Evolutionary conservation across 768 basidiomycete genomes (phyloP).

Genomic region (Daedaleopsis sinensis): DNA sequence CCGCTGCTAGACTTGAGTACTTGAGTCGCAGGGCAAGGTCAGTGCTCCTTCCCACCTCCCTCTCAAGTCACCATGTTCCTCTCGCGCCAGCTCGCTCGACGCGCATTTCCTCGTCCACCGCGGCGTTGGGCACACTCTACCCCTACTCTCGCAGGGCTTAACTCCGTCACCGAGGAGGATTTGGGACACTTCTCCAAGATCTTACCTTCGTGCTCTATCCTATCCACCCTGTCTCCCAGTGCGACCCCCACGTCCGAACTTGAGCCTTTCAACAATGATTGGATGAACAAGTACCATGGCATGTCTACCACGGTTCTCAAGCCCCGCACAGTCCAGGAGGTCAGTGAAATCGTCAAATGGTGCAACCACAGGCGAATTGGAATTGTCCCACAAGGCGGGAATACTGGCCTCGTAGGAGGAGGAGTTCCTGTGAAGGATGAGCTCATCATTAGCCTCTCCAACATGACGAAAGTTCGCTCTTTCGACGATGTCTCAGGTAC

Average conservation of each 20-base stretch:
- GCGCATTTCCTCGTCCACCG: conserved; percentile 5
- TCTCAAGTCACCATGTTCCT: conserved; percentile 6
- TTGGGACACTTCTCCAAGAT: conserved; percentile 68
- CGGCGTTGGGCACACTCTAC: conserved; percentile 29
- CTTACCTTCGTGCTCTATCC: conserved; percentile 61
- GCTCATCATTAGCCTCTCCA: conserved; percentile 80
- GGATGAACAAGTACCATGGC: conserved; percentile 97
- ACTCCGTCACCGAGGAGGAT: conserved; percentile 57
- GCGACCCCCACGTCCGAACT: conserved; percentile 64
- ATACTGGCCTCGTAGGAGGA: conserved; percentile 97
- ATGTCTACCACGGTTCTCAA: conserved; percentile 82
- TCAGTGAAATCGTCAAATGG: conserved; percentile 85
- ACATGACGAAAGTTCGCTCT: conserved; percentile 79
- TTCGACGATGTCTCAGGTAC: conserved; percentile 85
- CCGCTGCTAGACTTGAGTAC: no score
- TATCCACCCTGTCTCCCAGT: conserved; percentile 64
- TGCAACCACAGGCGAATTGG: conserved; percentile 81
- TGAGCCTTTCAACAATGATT: conserved; percentile 82
- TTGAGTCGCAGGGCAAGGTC: neutral
- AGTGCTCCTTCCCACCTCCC: neutral
- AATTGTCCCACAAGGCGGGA: conserved; percentile 98
- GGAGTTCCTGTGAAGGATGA: conserved; percentile 89
- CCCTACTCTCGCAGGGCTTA: conserved; percentile 23
- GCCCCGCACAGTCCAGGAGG: conserved; percentile 86
- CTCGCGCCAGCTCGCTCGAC: conserved; percentile 24